Evolutionary conservation across 306 rosid species (phyloP).

Genomic region (Macrotyloma uniflorum): DNA sequence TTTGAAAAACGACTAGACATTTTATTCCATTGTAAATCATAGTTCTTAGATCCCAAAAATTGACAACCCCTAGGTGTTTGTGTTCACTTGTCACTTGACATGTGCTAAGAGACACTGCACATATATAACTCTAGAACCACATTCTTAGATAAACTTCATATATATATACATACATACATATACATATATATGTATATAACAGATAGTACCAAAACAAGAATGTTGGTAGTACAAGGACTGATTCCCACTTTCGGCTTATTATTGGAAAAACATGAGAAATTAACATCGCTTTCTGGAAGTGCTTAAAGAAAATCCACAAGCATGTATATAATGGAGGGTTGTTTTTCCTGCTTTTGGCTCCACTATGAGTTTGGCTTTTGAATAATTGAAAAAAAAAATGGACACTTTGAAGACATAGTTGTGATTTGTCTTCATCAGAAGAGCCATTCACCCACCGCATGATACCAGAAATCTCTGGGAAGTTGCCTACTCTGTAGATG

Average conservation of each 20-base stretch:
- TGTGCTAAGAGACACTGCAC: neutral
- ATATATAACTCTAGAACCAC: no score
- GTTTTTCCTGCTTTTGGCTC: conserved; percentile 10
- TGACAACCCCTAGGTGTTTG: neutral
- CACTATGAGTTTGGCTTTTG: conserved; percentile 21
- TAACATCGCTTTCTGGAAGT: conserved; percentile 9
- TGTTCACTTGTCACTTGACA: neutral
- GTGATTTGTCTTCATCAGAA: conserved; percentile 12
- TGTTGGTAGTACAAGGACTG: neutral
- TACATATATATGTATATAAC: no score
- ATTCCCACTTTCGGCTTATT: neutral
- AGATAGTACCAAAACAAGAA: no score
- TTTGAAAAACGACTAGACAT: neutral
- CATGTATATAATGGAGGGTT: neutral
- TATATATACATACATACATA: no score
- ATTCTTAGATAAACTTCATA: no score
- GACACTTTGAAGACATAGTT: neutral
- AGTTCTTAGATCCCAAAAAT: conserved; percentile 1
- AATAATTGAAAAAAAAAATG: conserved; percentile 10
- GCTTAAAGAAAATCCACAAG: conserved; percentile 7
- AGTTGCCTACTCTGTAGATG: neutral
- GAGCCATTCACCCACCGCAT: conserved; percentile 1
- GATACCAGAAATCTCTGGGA: neutral
- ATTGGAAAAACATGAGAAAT: neutral
- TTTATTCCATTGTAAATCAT: no score